Conservation (phyloP, 768 basidiomycete genomes). For the Lactarius hengduanensis region DNA sequence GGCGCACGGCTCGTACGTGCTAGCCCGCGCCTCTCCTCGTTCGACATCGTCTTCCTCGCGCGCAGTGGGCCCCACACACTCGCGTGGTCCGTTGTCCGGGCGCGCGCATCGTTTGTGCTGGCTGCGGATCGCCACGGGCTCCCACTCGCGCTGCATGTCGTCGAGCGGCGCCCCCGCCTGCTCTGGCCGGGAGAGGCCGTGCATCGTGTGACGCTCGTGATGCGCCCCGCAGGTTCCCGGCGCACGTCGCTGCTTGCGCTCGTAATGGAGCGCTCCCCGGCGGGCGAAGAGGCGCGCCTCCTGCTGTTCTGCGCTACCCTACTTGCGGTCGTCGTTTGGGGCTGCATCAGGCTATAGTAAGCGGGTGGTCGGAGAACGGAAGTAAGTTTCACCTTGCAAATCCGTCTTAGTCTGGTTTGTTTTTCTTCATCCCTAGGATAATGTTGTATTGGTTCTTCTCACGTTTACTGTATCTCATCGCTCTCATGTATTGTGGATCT, state of each 20-base stretch:
- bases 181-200: conserved; percentile 4
- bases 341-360: conserved; percentile 14
- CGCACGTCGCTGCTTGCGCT: conserved; percentile 21
- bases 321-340: conserved; percentile 19
- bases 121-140: conserved; percentile 25
- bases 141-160: conserved; percentile 23
- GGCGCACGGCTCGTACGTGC: conserved; percentile 60
- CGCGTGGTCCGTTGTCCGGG: neutral
- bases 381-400: neutral
- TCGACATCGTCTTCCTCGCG: conserved; percentile 65
- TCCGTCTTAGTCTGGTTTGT: neutral
- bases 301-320: conserved; percentile 19
- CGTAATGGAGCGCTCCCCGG: conserved; percentile 24
- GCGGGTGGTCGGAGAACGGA: neutral
- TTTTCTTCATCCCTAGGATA: neutral
- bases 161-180: conserved; percentile 13
- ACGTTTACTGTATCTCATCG: neutral
- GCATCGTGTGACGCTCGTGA: conserved; percentile 11
- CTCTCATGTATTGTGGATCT: neutral
- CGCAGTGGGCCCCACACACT: conserved; percentile 37
- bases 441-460: neutral
- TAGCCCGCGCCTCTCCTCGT: conserved; percentile 65
- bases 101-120: conserved; percentile 24
- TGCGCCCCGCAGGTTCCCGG: conserved; percentile 21
- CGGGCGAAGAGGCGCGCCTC: conserved; percentile 26